Evolutionary conservation across 352 stramenopile species (phyloP), one percentile per base, ranked within the genome.

Genomic region (Phytophthora fragariaefolia): DNA sequence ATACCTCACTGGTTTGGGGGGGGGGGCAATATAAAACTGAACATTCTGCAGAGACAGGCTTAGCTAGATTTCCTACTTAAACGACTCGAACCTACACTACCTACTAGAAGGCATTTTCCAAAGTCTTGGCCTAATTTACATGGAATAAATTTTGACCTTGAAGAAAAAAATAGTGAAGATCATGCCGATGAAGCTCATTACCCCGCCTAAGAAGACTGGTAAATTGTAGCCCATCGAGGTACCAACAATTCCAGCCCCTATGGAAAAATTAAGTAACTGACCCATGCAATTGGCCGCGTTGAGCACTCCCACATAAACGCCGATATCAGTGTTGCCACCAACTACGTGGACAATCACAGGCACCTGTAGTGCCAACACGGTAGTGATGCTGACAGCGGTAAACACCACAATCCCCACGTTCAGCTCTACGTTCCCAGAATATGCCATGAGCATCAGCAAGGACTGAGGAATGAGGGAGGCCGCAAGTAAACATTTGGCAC

Each of bases 71-170:
- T n/a, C n/a, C n/a, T n/a, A n/a, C n/a, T n/a, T n/a, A n/a, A n/a
- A n/a, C n/a, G n/a, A n/a, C n/a, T n/a, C n/a, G n/a, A n/a, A n/a
- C n/a, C n/a, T n/a, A n/a, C n/a, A n/a, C n/a, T n/a, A n/a, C n/a
- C n/a, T n/a, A n/a, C n/a, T n/a, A n/a, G n/a, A n/a, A n/a, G n/a
- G n/a, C n/a, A n/a, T n/a, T n/a, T n/a, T n/a, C n/a, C n/a, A n/a
- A n/a, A n/a, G n/a, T n/a, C n/a, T n/a, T n/a, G n/a, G n/a, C n/a
- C n/a, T n/a, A n/a, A n/a, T n/a, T 46, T 66, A 83, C 69, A 83
- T 55, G 10, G 51, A 69, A 28, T 77, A 48, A 70, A 81, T 78
- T 60, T 85, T 79, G 48, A 85, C 53, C 27, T 77, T 77, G 73
- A 82, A 57, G 27, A 82, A 53, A 32, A 79, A 69, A 34, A 68